A percentile compares a stretch with the other conserved stretches of the same genome.
Conservation (phyloP, 768 basidiomycete genomes). For the Phaeotremella skinneri region DNA sequence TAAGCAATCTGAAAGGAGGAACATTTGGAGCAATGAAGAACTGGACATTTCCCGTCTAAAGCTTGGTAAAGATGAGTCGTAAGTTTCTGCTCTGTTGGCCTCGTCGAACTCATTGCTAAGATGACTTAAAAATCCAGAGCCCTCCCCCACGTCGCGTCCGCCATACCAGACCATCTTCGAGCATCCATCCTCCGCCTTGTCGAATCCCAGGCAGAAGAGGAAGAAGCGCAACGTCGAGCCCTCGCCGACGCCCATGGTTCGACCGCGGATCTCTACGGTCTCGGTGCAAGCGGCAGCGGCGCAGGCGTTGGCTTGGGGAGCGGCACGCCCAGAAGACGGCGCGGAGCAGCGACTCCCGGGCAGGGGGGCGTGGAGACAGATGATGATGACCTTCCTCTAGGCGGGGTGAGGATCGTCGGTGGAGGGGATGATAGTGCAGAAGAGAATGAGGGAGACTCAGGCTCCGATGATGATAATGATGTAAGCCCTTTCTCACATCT, state of each 20-base stretch:
- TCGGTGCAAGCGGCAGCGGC: not conserved
- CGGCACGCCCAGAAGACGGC: not conserved
- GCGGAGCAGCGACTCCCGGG: not conserved
- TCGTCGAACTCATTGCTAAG: conserved; percentile 4
- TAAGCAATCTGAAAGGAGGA: conserved; percentile 55
- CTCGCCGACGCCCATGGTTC: conserved; percentile 51
- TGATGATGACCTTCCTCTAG: conserved; percentile 21
- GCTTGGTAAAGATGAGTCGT: conserved; percentile 63
- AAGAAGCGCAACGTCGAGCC: conserved; percentile 51
- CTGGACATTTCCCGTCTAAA: conserved; percentile 65
- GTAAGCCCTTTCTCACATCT: too few species aligned
- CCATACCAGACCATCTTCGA: conserved; percentile 71
- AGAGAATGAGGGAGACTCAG: conserved; percentile 36
- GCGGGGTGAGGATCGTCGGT: conserved; percentile 12
- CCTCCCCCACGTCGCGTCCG: conserved; percentile 13
- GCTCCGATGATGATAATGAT: not conserved
- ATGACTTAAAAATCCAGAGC: conserved; percentile 1
- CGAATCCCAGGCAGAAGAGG: conserved; percentile 69
- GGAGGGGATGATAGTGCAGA: conserved; percentile 51
- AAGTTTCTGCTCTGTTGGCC: conserved; percentile 2
- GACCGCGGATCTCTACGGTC: not conserved
- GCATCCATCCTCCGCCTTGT: conserved; percentile 74
- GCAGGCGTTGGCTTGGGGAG: not conserved
- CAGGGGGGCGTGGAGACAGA: conserved; percentile 10
- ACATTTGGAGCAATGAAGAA: conserved; percentile 70